Conservation (phyloP, 305 asterid species). For the Rubia tinctorum region DNA sequence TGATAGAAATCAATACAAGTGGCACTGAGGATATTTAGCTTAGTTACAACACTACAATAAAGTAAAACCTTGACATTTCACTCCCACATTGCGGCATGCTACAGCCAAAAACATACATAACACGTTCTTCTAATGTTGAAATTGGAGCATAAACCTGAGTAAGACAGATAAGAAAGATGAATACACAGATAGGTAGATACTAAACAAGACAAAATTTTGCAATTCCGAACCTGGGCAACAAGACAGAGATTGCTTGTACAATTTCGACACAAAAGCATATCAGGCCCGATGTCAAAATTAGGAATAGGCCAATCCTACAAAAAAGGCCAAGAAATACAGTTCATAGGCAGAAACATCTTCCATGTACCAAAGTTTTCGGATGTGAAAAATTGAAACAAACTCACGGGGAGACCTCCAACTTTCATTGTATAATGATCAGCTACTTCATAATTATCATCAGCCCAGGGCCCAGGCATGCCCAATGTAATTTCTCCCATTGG, state of each 20-base stretch:
- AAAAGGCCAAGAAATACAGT: constrained; percentile 13
- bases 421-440: constrained; percentile 88
- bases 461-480: constrained; percentile 97
- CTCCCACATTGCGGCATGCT: constrained; percentile 57
- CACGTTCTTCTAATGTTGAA: constrained; percentile 59
- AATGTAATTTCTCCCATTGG: constrained; percentile 57
- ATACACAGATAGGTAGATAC: neutral
- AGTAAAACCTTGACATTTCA: constrained; percentile 46
- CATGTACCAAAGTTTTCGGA: neutral
- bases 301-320: constrained; percentile 78
- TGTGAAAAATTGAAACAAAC: constrained; percentile 10
- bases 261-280: constrained; percentile 48
- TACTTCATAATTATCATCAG: constrained; percentile 63
- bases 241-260: constrained; percentile 65
- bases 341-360: constrained; percentile 11
- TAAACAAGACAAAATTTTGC: neutral
- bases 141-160: constrained; percentile 84
- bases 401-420: constrained; percentile 89
- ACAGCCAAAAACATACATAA: constrained; percentile 68
- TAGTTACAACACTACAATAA: neutral
- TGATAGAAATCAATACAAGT: constrained; percentile 4
- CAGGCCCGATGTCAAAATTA: constrained; percentile 28
- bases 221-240: constrained; percentile 62
- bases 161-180: constrained; percentile 8
- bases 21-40: neutral